These are phyloP conservation scores for Spizellomyces punctatus DNA, from an alignment of 192 early-diverging fungal genomes.

Conservation along the genomic window DNA sequence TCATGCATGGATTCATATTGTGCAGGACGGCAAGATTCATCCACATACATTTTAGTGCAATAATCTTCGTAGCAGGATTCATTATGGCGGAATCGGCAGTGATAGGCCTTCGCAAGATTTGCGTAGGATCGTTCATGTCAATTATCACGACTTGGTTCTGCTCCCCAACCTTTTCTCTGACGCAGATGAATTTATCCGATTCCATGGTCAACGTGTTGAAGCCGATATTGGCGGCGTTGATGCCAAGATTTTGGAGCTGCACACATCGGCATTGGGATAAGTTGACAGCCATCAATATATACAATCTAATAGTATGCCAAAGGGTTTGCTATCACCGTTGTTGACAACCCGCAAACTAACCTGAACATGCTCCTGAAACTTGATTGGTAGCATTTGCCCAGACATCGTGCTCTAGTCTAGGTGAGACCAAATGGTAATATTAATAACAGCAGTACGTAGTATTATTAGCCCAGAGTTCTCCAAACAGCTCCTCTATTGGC, in stretches of 20 bases:
- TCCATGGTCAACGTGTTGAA: conserved; percentile 98
- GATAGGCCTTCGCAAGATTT: conserved; percentile 87
- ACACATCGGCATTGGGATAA: not conserved
- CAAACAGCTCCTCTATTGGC: no score
- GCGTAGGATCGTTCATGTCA: conserved; percentile 83
- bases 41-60: conserved; percentile 87
- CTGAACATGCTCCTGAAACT: conserved; percentile 96
- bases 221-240: conserved; percentile 90
- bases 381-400: conserved; percentile 77
- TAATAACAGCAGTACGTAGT: no score
- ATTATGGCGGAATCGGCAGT: conserved; percentile 98
- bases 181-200: conserved; percentile 97
- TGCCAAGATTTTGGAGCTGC: conserved; percentile 87
- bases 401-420: not conserved
- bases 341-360: conserved; percentile 43
- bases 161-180: conserved; percentile 86
- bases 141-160: conserved; percentile 93
- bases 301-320: no score
- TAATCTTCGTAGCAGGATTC: conserved; percentile 91
- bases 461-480: no score
- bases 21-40: not conserved
- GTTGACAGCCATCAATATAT: no score
- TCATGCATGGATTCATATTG: not conserved
- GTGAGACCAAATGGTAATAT: no score
- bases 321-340: not conserved